phyloP scores from a whole-genome alignment of 495 filamentous ascomycete genomes.

The Neurospora hispaniola region DNA sequence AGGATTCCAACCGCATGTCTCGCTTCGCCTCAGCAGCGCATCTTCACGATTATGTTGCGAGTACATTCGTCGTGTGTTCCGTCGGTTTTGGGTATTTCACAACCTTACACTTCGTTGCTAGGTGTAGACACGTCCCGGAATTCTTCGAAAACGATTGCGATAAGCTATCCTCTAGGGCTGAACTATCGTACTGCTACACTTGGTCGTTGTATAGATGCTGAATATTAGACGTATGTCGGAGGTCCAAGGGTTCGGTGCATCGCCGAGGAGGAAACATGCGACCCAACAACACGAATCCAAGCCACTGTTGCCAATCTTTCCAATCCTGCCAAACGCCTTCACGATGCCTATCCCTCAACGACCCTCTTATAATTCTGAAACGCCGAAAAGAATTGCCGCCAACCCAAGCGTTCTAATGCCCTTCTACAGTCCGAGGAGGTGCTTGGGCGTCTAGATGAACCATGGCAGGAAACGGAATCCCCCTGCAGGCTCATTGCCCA shows the following conservation, averaged over 20 bases:
- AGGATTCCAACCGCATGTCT: neutral
- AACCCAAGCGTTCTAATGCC: neutral
- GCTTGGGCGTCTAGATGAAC: neutral
- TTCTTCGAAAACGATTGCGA: neutral
- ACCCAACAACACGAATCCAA: neutral
- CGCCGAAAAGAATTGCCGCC: neutral
- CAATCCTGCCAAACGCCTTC: neutral
- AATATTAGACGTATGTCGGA: neutral
- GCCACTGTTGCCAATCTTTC: neutral
- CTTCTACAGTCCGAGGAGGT: neutral
- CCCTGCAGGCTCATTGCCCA: constrained; percentile 1
- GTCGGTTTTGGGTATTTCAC: neutral
- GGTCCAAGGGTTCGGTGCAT: neutral
- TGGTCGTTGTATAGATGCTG: neutral
- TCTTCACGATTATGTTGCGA: neutral
- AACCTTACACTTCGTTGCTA: neutral
- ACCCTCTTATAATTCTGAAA: neutral
- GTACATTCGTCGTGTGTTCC: neutral
- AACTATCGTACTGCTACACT: neutral
- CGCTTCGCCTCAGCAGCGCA: neutral
- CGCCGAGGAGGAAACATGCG: neutral
- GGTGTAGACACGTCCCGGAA: neutral
- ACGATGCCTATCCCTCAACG: neutral
- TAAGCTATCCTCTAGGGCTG: neutral
- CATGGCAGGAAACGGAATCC: neutral